Evolutionary conservation across 1,284 basidiomycete species (phyloP).

Genomic region (Cystobasidium pallidum): DNA sequence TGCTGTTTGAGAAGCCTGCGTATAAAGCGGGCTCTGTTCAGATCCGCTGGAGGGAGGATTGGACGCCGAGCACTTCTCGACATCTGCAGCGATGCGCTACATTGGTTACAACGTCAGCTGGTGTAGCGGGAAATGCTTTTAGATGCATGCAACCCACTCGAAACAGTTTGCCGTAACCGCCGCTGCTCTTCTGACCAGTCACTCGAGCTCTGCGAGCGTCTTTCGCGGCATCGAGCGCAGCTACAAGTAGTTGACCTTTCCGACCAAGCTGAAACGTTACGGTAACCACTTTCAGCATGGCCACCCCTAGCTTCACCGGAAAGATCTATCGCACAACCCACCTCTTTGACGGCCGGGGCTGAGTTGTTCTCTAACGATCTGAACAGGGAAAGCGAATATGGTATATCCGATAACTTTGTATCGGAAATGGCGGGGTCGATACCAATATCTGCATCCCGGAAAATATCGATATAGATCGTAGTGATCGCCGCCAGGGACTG

Average conservation of each 20-base stretch:
- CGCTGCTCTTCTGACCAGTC: constrained; percentile 12
- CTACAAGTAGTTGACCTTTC: constrained; percentile 25
- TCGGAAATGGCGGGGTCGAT: constrained; percentile 11
- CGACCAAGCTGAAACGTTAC: constrained; percentile 3
- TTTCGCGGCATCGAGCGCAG: constrained; percentile 35
- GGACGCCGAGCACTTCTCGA: constrained; percentile 6
- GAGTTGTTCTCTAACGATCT: constrained; percentile 9
- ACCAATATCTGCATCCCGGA: constrained; percentile 33
- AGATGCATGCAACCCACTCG: constrained; percentile 6
- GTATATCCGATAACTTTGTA: constrained; percentile 26
- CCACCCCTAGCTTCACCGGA: not conserved
- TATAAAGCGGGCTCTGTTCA: not conserved
- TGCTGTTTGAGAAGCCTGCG: not conserved
- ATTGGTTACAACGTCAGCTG: not conserved
- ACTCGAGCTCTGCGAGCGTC: constrained; percentile 19
- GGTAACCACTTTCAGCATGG: no score
- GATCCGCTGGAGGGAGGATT: constrained; percentile 15
- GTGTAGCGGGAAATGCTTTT: not conserved
- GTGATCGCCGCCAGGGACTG: constrained; percentile 33
- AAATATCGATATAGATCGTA: constrained; percentile 37
- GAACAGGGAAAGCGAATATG: constrained; percentile 26
- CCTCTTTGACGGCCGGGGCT: constrained; percentile 20
- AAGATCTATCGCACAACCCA: not conserved
- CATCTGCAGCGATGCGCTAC: constrained; percentile 27
- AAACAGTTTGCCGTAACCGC: constrained; percentile 26